phyloP scores from a whole-genome alignment of 148 eudicot genomes.

The Cornus suecica region DNA sequence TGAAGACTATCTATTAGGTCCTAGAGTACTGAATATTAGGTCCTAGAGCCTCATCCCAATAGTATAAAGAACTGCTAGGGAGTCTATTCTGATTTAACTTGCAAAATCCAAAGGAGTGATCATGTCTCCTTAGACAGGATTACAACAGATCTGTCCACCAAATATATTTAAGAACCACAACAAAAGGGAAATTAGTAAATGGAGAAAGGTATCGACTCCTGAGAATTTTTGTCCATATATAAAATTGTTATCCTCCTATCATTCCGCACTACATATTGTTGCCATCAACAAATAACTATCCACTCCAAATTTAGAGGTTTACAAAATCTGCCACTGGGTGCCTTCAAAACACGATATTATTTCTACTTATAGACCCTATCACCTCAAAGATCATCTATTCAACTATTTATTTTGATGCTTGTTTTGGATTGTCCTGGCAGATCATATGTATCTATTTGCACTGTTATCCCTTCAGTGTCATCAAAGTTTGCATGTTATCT shows the following conservation, averaged over 20 bases:
- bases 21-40: not conserved
- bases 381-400: not conserved
- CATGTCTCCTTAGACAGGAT: not conserved
- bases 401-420: not conserved
- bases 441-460: not conserved
- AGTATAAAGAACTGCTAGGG: not conserved
- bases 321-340: not conserved
- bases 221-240: not conserved
- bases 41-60: not conserved
- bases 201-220: not conserved
- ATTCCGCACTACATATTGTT: not conserved
- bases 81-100: not conserved
- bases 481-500: not conserved
- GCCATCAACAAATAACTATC: not conserved
- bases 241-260: not conserved
- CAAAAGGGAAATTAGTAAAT: not conserved
- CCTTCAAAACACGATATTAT: not conserved
- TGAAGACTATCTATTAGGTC: not conserved
- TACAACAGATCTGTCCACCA: not conserved
- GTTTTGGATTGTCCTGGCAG: not conserved
- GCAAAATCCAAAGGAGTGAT: not conserved
- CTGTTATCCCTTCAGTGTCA: not conserved
- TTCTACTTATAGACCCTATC: not conserved
- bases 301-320: not conserved
- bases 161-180: not conserved